phyloP scores from a whole-genome alignment of 177 flowering plant species.

The Vitis hybrid region DNA sequence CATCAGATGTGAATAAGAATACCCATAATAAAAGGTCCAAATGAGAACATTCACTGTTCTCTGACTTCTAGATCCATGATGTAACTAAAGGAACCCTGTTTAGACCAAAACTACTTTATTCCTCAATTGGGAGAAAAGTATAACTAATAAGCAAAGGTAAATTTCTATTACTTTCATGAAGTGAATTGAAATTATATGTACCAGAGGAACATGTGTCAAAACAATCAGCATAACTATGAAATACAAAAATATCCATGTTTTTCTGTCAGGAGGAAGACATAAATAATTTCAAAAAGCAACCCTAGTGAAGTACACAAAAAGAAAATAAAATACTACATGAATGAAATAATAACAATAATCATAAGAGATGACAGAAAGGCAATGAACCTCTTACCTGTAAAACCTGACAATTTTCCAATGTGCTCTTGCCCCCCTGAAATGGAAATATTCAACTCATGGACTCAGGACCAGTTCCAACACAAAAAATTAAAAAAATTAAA shows the following conservation, averaged over 20 bases:
- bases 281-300: not conserved
- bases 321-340: not conserved
- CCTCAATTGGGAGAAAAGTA: not conserved
- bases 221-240: not conserved
- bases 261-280: not conserved
- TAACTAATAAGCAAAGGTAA: not conserved
- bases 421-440: slow-evolving; percentile 91
- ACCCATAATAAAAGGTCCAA: too few relatives aligned
- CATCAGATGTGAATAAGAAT: too few relatives aligned
- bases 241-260: not conserved
- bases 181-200: not conserved
- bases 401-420: slow-evolving; percentile 94
- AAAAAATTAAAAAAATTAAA: too few relatives aligned
- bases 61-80: too few relatives aligned
- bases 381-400: slow-evolving; percentile 60
- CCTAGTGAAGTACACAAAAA: not conserved
- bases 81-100: too few relatives aligned
- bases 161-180: not conserved
- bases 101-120: too few relatives aligned
- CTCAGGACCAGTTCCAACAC: not conserved
- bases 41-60: too few relatives aligned
- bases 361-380: not conserved
- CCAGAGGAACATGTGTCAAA: not conserved
- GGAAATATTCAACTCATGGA: not conserved
- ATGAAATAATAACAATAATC: not conserved